These are phyloP conservation scores for Crassisporium funariophilum DNA, from an alignment of 768 basidiomycete species.

Conservation along the genomic window DNA sequence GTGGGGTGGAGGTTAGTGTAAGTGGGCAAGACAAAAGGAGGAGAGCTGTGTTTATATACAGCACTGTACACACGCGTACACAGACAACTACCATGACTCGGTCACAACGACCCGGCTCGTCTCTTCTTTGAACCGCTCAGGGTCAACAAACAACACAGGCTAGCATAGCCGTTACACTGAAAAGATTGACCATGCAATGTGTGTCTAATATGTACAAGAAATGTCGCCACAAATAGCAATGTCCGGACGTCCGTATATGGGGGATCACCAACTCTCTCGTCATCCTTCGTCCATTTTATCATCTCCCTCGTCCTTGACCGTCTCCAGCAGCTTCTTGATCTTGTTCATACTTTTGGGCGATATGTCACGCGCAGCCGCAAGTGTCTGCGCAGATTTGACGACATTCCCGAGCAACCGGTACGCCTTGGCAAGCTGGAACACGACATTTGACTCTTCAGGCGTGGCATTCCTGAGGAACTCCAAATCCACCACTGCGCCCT, in stretches of 20 bases:
- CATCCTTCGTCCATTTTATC: slow-evolving; percentile 80
- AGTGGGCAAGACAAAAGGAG: slow-evolving; percentile 18
- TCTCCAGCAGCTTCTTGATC: slow-evolving; percentile 78
- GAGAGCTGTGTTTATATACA: slow-evolving; percentile 28
- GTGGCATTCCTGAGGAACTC: slow-evolving; percentile 78
- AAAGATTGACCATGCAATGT: slow-evolving; percentile 7
- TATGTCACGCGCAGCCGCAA: slow-evolving; percentile 90
- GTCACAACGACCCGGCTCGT: slow-evolving; percentile 17
- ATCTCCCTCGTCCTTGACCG: slow-evolving; percentile 63
- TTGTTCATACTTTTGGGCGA: slow-evolving; percentile 88
- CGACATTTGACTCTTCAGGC: slow-evolving; percentile 95
- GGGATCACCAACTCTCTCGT: slow-evolving; percentile 20
- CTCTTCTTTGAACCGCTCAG: slow-evolving; percentile 11
- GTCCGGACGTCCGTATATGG: slow-evolving; percentile 14
- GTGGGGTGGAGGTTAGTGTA: slow-evolving; percentile 17
- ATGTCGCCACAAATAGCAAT: slow-evolving; percentile 34
- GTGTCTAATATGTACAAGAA: slow-evolving; percentile 30
- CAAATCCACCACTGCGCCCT: slow-evolving; percentile 84
- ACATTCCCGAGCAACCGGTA: slow-evolving; percentile 83
- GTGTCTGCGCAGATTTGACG: slow-evolving; percentile 77
- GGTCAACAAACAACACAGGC: no score
- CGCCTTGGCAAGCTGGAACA: slow-evolving; percentile 93
- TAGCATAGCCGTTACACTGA: no score
- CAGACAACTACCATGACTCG: slow-evolving; percentile 16
- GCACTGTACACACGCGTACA: slow-evolving; percentile 6